Base-by-base conservation (phyloP, 441 rosid genomes). In the Populus hybrid region DNA sequence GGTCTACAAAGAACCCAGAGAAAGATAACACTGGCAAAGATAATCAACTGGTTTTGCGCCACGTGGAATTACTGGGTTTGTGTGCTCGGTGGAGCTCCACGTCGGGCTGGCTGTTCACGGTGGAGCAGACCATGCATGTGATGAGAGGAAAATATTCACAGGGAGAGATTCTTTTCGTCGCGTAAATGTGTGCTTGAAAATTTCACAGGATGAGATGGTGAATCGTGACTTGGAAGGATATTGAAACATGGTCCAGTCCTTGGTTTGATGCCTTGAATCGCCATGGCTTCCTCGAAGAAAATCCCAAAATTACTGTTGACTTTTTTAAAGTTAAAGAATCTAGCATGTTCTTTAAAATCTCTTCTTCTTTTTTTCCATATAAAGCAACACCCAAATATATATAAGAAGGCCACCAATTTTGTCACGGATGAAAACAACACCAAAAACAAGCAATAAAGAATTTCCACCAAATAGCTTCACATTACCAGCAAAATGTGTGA, bases 1-100 rank as follows among this genome's bases (percentile, higher is more conserved):
- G 81, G 81, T 74, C 68, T 75, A 34, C 32, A 79, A 28, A 53
- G 18, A 77, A 42, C 5, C 20, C 18, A 66, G 46, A 66, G 23
- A 63, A 30, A 77, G 42, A 73, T 35, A 66, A 38, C 40, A 67
- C 26, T 70, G 74, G 32, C 69, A 40, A 35, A 78, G 75, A 53
- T 68, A 71, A 69, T 70, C 74, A 26, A 66, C 35, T 70, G 32
- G 76, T 72, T 76, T 8, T 36, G 10, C 32, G 50, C 42, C 77
- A 84, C 71, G 83, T 82, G 79, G 79, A 77, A 40, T 28, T 3
- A 61, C 20, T 34, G 67, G 70, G 72, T 16, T 40, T 67, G 84
- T 84, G 87, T 84, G 87, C 84, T 73, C 69, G 16, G 40, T 65
- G 75, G 65, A 20, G 9, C 59, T 76, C 86, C 90, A 85, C 89